Evolutionary conservation across 495 filamentous ascomycete genomes (phyloP).

Genomic region (Lasiosphaeria miniovina): DNA sequence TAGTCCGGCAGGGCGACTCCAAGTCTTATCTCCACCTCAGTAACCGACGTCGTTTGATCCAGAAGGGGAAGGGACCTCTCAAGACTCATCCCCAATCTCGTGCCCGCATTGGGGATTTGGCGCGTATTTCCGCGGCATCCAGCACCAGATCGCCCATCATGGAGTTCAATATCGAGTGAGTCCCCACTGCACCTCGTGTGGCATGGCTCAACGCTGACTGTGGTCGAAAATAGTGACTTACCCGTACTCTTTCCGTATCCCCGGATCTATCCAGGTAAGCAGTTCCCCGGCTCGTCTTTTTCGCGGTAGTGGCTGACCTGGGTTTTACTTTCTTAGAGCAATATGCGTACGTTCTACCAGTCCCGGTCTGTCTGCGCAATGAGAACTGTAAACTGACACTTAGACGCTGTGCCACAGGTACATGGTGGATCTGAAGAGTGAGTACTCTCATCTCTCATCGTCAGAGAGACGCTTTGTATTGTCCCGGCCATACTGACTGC

Average conservation of each 20-base stretch:
- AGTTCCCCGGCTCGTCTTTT: background rate
- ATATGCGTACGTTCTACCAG: slow-evolving; percentile 68
- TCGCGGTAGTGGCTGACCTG: slow-evolving; percentile 12
- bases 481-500: slow-evolving; percentile 2
- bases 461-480: background rate
- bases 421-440: slow-evolving; percentile 96
- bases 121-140: background rate
- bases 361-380: background rate
- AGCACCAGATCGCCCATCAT: slow-evolving; percentile 44
- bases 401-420: slow-evolving; percentile 51
- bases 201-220: background rate
- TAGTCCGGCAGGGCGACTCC: too few relatives aligned
- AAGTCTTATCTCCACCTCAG: too few relatives aligned
- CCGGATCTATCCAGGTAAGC: slow-evolving; percentile 81
- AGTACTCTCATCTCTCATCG: background rate
- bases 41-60: too few relatives aligned
- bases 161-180: slow-evolving; percentile 89
- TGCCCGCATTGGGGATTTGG: too few relatives aligned
- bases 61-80: too few relatives aligned
- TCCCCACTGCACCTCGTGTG: background rate
- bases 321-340: slow-evolving; percentile 54
- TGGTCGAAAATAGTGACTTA: slow-evolving; percentile 60
- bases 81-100: too few relatives aligned
- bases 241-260: slow-evolving; percentile 96
- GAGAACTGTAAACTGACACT: background rate